Conservation (phyloP, 1,284 basidiomycete genomes). For the Athelia psychrophila region DNA sequence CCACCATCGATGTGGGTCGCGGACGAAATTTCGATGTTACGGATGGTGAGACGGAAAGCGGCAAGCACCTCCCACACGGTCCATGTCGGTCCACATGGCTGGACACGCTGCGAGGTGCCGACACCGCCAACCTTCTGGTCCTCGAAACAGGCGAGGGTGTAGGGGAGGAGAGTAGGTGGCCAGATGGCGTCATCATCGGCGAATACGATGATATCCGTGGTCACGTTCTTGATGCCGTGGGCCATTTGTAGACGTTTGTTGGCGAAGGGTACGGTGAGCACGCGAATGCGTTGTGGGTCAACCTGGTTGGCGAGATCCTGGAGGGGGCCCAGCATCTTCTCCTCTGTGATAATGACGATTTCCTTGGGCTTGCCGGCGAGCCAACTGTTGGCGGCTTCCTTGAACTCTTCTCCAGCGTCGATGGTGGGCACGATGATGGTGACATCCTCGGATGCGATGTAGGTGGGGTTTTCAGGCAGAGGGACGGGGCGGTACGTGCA, state of each 20-base stretch:
- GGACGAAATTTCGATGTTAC: slow-evolving; percentile 88
- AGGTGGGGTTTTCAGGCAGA: slow-evolving; percentile 84
- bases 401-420: slow-evolving; percentile 92
- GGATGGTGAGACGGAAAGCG: slow-evolving; percentile 87
- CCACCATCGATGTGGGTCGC: slow-evolving; percentile 92
- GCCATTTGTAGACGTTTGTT: slow-evolving; percentile 94
- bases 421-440: slow-evolving; percentile 95
- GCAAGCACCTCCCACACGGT: slow-evolving; percentile 94
- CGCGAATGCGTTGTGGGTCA: slow-evolving; percentile 79
- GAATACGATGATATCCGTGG: slow-evolving; percentile 94
- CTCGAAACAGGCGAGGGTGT: slow-evolving; percentile 87
- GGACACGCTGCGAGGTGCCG: slow-evolving; percentile 86
- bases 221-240: slow-evolving; percentile 85
- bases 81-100: slow-evolving; percentile 74
- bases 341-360: slow-evolving; percentile 92
- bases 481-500: slow-evolving; percentile 82
- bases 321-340: slow-evolving; percentile 83
- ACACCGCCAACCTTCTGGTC: slow-evolving; percentile 92
- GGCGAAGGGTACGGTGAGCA: slow-evolving; percentile 87
- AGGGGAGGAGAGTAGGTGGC: slow-evolving; percentile 85
- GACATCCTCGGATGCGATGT: slow-evolving; percentile 86
- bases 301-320: slow-evolving; percentile 86
- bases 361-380: slow-evolving; percentile 88
- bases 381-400: slow-evolving; percentile 89
- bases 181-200: slow-evolving; percentile 95